A percentile compares a stretch with the other conserved stretches of the same genome.
These are phyloP conservation scores for Aspergillus hiratsukae DNA, from an alignment of 2,329 filamentous ascomycete species.

Conservation along the genomic window DNA sequence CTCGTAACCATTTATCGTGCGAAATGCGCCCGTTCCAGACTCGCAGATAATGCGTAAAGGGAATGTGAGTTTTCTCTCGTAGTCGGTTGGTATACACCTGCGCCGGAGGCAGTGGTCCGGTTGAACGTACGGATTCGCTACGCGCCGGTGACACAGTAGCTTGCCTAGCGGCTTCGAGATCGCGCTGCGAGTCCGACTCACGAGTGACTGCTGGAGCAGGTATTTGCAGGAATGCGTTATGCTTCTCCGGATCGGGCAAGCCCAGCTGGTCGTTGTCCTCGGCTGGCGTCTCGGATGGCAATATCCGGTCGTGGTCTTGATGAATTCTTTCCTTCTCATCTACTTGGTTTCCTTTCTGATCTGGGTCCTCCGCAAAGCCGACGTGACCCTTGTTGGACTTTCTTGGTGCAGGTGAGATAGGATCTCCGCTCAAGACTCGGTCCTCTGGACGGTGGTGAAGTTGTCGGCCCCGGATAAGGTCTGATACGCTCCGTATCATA, in stretches of 20 bases:
- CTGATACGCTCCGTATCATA: constrained; percentile 33
- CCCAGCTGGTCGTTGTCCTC: constrained; percentile 1
- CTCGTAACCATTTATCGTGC: constrained; percentile 73
- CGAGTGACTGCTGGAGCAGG: constrained; percentile 6
- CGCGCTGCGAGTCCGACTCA: constrained; percentile 7
- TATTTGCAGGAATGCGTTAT: constrained; percentile 9
- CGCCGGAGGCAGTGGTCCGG: constrained; percentile 22
- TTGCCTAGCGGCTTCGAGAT: constrained; percentile 27
- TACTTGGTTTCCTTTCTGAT: not conserved
- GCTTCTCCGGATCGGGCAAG: constrained; percentile 11
- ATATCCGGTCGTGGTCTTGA: constrained; percentile 1
- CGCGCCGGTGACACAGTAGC: constrained; percentile 24
- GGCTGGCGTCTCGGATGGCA: not conserved
- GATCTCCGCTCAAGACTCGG: constrained; percentile 6
- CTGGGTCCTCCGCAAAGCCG: constrained; percentile 47
- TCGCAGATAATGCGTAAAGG: constrained; percentile 69
- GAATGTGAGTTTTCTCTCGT: constrained; percentile 61
- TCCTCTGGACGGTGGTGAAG: constrained; percentile 19
- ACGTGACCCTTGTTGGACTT: constrained; percentile 48
- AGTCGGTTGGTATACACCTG: constrained; percentile 66
- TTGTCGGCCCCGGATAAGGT: constrained; percentile 34
- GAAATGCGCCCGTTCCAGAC: constrained; percentile 75
- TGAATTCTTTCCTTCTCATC: constrained; percentile 17
- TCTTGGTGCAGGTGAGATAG: constrained; percentile 14
- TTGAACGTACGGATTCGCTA: constrained; percentile 29